Percentiles rank a stretch among this genome's conserved stretches.
phyloP scores from a whole-genome alignment of 2,329 filamentous ascomycete genomes.

The Berkeleyomyces rouxiae region DNA sequence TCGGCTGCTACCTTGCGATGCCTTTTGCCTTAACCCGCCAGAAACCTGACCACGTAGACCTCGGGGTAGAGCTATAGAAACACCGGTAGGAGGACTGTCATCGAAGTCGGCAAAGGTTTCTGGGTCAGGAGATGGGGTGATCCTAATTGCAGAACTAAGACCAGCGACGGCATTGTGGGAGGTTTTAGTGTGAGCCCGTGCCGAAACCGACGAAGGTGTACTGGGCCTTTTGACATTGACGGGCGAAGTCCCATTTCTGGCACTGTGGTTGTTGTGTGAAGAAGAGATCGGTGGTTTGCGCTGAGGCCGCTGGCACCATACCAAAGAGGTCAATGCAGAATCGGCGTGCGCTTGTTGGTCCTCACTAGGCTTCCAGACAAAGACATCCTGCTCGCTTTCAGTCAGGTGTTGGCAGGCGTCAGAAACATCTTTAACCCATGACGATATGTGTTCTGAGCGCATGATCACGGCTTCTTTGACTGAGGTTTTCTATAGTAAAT shows the following conservation, averaged over 20 bases:
- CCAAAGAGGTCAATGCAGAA: constrained; percentile 5
- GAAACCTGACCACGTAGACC: constrained; percentile 1
- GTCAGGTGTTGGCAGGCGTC: constrained; percentile 6
- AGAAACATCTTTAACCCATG: constrained; percentile 10
- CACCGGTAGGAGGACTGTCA: background rate
- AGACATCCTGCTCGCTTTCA: constrained; percentile 6
- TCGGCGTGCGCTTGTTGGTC: constrained; percentile 6
- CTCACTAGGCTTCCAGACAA: constrained; percentile 9
- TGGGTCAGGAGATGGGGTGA: constrained; percentile 7
- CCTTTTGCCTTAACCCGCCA: constrained; percentile 1
- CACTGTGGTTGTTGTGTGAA: background rate
- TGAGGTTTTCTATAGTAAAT: background rate
- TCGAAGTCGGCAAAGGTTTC: constrained; percentile 2
- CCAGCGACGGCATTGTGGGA: background rate
- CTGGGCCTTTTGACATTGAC: background rate
- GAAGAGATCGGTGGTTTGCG: background rate
- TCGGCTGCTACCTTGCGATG: constrained; percentile 5
- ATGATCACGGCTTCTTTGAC: background rate
- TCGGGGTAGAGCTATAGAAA: background rate
- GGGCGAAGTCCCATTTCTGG: constrained; percentile 3
- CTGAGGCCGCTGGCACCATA: constrained; percentile 10
- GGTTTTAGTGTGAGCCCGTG: background rate
- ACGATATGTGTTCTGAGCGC: constrained; percentile 11
- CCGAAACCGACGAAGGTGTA: constrained; percentile 1
- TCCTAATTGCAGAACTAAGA: constrained; percentile 1